Base-by-base conservation (phyloP, 1,139 yeast genomes). In the Saccharomycopsis phalli region DNA sequence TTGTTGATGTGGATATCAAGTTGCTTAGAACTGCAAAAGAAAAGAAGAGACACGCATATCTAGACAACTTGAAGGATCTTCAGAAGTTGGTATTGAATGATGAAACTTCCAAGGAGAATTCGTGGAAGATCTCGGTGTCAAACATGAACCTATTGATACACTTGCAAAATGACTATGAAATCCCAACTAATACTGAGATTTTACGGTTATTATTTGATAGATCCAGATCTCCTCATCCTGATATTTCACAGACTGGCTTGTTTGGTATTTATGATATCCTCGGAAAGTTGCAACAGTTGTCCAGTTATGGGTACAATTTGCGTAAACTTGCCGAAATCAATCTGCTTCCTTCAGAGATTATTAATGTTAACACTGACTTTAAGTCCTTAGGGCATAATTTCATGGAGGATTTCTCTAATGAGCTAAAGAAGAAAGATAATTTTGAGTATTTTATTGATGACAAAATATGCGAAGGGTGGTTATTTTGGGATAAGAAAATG, bases 211-310 rank as follows among this genome's bases (percentile, higher is more conserved):
- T 87, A 36, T 65, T 74, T 11, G 61, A 65, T 11, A 72, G 72
- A 34, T 71, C 84, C 0, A 60, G 73, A n/a, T 69, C 73, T 18
- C 76, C 75, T 29, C 95, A 87, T 57, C 96, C 96, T 0, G 63
- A 71, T 2, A 65, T 84, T 33, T 69, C 88, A 1, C 69, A 77
- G 42, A 60, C 74, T 34, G 80, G 84, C 10, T 62, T 81, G 44
- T 76, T 74, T 45, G 83, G 88, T 10, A 57, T 81, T 17, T 65
- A 81, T 2, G 68, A 73, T 29, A 53, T 82, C 14, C 57, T 80
- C 27, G 71, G 69, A 45, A 74, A 75, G 44, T 56, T 77, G 10
- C 63, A 69, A 36, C 59, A 69, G 0, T 61, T 76, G 36, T 80
- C 81, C 6, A 61, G 64, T n/a, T 68, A 66, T 45, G 67, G 67